Base-by-base conservation (phyloP, 1,139 yeast species). In the Yamadazyma dushanensis region DNA sequence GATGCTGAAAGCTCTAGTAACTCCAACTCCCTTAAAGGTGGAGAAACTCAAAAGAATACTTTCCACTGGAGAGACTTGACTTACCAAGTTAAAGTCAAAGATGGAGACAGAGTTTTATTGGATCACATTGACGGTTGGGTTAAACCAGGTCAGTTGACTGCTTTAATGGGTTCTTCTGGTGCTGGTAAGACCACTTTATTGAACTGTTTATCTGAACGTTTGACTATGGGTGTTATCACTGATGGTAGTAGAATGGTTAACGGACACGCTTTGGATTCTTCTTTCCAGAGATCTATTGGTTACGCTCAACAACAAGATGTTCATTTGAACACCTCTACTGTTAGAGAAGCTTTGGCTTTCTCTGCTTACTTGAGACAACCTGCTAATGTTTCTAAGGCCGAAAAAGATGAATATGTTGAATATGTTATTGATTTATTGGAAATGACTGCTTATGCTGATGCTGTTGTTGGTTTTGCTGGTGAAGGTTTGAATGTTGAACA, bases 241-340 rank as follows among this genome's bases (percentile, higher is more conserved):
- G 62, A 56, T 36, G 94, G 94, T 54, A 72, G 73, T 41, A 77
- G 85, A 72, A 76, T 80, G 60, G 90, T 84, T 36, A 83, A 83
- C 58, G 90, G 90, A 38, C 70, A 68, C 36, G 66, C 76, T 28
- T 74, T 87, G 54, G 90, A 82, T 48, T 62, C 71, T 32, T 80
- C 89, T 9, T 84, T 84, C 75, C 89, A 84, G 59, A 77, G 92
- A 56, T 76, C 86, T 5, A 84, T 88, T 46, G 94, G 94, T 49
- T 84, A 84, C 53, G 90, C 83, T 37, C 92, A 84, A 57, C 94
- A 84, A 57, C 92, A 83, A 55, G 94, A 84, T 72, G 61, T 84
- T 45, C 94, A 84, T 55, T 63, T 84, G 53, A 65, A 72, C 32
- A 77, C 87, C n/a, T 73, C 87, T 8, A 83, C 94, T 36, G 94